Evolutionary conservation across 73 alveolate genomes (phyloP).

Genomic region (Vitrella brassicaformis): DNA sequence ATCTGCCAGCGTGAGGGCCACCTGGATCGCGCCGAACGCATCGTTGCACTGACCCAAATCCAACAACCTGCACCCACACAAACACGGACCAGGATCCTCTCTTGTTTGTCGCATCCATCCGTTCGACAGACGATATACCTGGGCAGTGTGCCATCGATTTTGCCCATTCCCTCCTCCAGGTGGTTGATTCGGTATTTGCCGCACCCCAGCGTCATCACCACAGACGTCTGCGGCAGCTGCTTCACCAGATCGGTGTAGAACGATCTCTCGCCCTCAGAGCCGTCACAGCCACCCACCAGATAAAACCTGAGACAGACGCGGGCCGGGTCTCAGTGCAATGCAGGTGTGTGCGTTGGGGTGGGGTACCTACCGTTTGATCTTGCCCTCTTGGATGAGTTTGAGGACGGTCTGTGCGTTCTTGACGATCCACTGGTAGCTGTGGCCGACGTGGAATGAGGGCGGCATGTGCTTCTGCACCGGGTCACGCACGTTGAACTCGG

Average conservation of each 20-base stretch:
- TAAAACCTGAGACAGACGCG: background rate
- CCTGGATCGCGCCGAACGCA: conserved; percentile 24
- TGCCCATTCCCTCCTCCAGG: background rate
- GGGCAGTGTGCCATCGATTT: background rate
- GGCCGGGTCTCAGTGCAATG: too few relatives aligned
- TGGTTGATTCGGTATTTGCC: conserved; percentile 16
- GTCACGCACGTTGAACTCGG: too few relatives aligned
- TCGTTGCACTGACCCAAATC: conserved; percentile 38
- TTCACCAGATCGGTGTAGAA: conserved; percentile 8
- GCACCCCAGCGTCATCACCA: conserved; percentile 35
- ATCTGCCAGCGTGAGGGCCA: conserved; percentile 31
- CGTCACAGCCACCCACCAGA: conserved; percentile 19
- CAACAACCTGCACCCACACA: background rate
- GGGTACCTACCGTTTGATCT: too few relatives aligned
- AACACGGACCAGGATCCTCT: too few relatives aligned
- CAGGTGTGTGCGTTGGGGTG: too few relatives aligned
- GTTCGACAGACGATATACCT: too few relatives aligned
- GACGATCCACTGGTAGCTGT: too few relatives aligned
- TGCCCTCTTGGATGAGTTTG: too few relatives aligned
- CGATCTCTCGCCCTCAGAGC: conserved; percentile 18
- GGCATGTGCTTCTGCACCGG: too few relatives aligned
- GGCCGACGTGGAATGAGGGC: too few relatives aligned
- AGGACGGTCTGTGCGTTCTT: too few relatives aligned
- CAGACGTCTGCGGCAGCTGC: conserved; percentile 4
- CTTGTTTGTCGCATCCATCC: too few relatives aligned